phyloP scores from a whole-genome alignment of 1,139 yeast genomes.

The Kluyveromyces sp. region DNA sequence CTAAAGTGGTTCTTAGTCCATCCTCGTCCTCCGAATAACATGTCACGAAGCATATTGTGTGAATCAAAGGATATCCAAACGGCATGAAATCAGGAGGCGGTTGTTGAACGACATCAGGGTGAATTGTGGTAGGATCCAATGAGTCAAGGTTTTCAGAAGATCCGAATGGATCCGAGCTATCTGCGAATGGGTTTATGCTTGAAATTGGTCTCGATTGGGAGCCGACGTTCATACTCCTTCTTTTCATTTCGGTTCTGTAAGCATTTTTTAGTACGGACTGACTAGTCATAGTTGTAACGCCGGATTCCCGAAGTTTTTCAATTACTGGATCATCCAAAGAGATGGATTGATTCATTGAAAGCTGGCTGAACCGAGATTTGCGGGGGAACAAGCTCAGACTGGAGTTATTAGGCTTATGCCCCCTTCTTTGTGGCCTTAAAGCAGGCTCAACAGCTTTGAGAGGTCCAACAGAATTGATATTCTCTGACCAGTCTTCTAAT shows the following conservation, averaged over 20 bases:
- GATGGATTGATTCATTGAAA: not conserved
- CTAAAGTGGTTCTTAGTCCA: constrained; percentile 80
- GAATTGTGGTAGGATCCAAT: constrained; percentile 67
- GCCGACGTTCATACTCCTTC: not conserved
- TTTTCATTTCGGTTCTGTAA: constrained; percentile 1
- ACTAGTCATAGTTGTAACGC: constrained; percentile 36
- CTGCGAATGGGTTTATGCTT: constrained; percentile 8
- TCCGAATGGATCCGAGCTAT: constrained; percentile 7
- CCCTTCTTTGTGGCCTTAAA: constrained; percentile 17
- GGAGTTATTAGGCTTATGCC: constrained; percentile 13
- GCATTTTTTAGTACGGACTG: constrained; percentile 26
- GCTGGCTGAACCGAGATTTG: constrained; percentile 15
- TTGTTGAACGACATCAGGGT: constrained; percentile 68
- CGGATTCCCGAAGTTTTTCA: constrained; percentile 6
- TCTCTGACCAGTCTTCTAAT: constrained; percentile 75
- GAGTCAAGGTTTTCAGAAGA: constrained; percentile 33
- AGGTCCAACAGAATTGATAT: constrained; percentile 47
- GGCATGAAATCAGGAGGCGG: constrained; percentile 90
- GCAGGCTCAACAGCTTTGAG: constrained; percentile 45
- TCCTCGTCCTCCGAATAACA: constrained; percentile 90
- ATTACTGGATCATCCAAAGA: constrained; percentile 3
- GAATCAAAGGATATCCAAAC: constrained; percentile 80
- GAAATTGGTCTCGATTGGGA: constrained; percentile 1
- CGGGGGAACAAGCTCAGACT: constrained; percentile 24
- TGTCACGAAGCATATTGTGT: constrained; percentile 76